Evolutionary conservation across 768 basidiomycete genomes (phyloP).

Genomic region (Nevesoporus exiguus): DNA sequence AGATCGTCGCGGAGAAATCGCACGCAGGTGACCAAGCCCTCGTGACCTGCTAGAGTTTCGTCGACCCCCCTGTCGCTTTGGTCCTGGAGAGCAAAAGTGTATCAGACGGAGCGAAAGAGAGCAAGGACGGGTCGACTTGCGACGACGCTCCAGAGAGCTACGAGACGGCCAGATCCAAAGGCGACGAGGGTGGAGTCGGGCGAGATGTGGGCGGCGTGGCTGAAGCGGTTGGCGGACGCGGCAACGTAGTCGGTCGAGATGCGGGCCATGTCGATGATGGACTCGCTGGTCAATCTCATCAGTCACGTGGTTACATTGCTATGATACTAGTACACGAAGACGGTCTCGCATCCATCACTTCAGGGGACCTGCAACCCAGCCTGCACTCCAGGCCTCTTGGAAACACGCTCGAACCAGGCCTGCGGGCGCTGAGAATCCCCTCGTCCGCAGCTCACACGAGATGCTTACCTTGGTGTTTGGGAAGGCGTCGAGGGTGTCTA

Average conservation of each 20-base stretch:
- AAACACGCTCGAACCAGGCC: slow-evolving; percentile 32
- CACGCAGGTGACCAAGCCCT: slow-evolving; percentile 71
- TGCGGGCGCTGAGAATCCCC: background rate
- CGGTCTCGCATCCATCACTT: background rate
- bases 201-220: slow-evolving; percentile 37
- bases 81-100: slow-evolving; percentile 45
- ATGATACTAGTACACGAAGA: background rate
- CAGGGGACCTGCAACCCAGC: slow-evolving; percentile 22
- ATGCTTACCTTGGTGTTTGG: slow-evolving; percentile 54
- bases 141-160: slow-evolving; percentile 58
- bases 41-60: slow-evolving; percentile 73
- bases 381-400: slow-evolving; percentile 19
- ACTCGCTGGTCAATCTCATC: slow-evolving; percentile 13
- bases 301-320: slow-evolving; percentile 10
- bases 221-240: slow-evolving; percentile 46
- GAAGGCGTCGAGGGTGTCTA: slow-evolving; percentile 58
- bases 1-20: slow-evolving; percentile 53
- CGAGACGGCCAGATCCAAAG: slow-evolving; percentile 52
- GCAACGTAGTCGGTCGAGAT: slow-evolving; percentile 41
- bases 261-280: background rate
- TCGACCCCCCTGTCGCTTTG: slow-evolving; percentile 50
- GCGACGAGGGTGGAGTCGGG: slow-evolving; percentile 39
- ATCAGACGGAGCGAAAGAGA: background rate
- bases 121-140: slow-evolving; percentile 32
- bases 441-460: too few relatives aligned